Evolutionary conservation across 2,329 filamentous ascomycete genomes (phyloP), one percentile per base, ranked within the genome.

Genomic region (Aspergillus ochraceoroseus): DNA sequence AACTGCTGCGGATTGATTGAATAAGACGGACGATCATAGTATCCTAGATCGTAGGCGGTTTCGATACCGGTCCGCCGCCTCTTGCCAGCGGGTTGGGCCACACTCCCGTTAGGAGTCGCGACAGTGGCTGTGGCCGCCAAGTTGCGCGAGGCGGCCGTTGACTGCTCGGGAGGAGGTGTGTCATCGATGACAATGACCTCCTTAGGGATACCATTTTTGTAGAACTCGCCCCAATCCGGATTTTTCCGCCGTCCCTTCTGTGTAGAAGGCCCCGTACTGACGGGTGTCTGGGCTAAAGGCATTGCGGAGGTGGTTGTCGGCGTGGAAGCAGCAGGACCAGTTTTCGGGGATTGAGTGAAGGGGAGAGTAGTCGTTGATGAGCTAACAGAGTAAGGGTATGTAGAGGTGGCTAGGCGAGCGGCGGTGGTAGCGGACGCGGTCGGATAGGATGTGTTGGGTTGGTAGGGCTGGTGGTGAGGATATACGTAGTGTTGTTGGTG

Each of bases 161-260:
- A 41, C 11, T 54, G 44, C 27, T 65, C 61, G 20, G 72, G 73
- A 7, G 67, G 65, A 36, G 83, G 83, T 3, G 79, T 80, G 62
- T 89, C 83, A 47, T 68, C 65, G 27, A 92, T 92, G 55, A 90
- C 80, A 58, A 92, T 90, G 59, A 92, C 80, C 68, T 92, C 86
- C 61, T 87, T 83, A 15, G 86, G 86, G 17, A 88, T 69, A 3
- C 86, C 86, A 63, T 90, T 89, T 61, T 83, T 83, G 64, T 89
- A 90, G 59, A 89, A 92, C 49, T 76, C 79, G 43, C 77, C 73
- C 86, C 86, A 92, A 65, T 92, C 82, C 34, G 85, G 83, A 51
- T 80, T 61, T 75, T 76, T 61, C 59, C 63, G 47, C 74, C 78
- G 45, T 75, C 74, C 51, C 49, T 43, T 47, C 55, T 58, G 62